phyloP scores from a whole-genome alignment of 2,329 filamentous ascomycete species.

The Capronia epimyces region DNA sequence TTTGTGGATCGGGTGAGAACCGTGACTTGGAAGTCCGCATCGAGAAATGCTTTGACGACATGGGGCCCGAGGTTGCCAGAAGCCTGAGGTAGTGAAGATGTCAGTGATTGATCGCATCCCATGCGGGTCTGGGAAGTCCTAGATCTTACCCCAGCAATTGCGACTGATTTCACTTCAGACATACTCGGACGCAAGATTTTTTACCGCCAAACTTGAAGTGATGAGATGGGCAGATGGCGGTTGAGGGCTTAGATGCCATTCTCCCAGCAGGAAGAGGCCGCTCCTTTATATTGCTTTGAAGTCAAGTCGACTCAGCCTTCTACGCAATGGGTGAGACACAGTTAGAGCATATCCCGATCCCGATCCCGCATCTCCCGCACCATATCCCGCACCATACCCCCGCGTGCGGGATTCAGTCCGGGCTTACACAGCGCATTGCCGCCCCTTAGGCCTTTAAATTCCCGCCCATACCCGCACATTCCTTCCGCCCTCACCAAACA shows the following conservation, averaged over 20 bases:
- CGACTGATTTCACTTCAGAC: constrained; percentile 13
- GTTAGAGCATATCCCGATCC: background rate
- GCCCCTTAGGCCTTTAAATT: too few species aligned
- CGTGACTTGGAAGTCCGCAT: constrained; percentile 29
- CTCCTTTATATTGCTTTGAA: background rate
- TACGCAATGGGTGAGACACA: background rate
- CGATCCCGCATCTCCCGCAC: constrained; percentile 3
- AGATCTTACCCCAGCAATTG: constrained; percentile 7
- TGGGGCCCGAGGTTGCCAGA: constrained; percentile 31
- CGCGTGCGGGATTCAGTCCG: constrained; percentile 7
- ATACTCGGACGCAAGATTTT: background rate
- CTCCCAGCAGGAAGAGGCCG: background rate
- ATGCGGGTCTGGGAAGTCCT: background rate
- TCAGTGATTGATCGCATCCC: background rate
- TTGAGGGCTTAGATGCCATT: background rate
- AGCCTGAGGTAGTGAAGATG: constrained; percentile 11
- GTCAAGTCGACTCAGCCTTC: background rate
- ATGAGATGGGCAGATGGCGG: background rate
- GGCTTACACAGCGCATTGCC: constrained; percentile 2
- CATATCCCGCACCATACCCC: background rate
- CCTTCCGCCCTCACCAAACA: too few species aligned
- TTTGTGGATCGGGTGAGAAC: constrained; percentile 27
- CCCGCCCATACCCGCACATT: too few species aligned
- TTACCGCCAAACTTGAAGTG: background rate
- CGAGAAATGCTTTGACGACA: constrained; percentile 28